Evolutionary conservation across 1,284 basidiomycete species (phyloP), one percentile per base, ranked within the genome.

Genomic region (Ceratobasidium sp.): DNA sequence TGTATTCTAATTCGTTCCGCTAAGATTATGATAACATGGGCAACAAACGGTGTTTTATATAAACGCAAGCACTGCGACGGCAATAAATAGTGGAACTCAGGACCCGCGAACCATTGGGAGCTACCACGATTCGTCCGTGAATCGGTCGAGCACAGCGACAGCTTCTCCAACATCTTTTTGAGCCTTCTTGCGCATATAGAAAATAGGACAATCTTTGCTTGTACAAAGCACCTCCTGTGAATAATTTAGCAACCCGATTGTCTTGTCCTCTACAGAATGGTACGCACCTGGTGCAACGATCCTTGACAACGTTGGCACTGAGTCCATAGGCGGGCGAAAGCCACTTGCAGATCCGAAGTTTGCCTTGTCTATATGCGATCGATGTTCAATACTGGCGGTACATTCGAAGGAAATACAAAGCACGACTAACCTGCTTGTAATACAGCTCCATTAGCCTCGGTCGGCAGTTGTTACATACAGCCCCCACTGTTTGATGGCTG

Each of bases 271-370:
- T 4, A 28, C 32, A 34, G 12, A 28, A n/a, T 52, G 52, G 74
- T 82, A 18, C 58, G 61, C 76, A 93, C 93, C 84, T 96, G 94
- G 81, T 97, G 96, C 72, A 97, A 83, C 5, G 96, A 97, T 6
- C 96, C 96, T 79, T 98, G 96, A 83, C 96, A 98, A 36, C 96
- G 87, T 79, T 98, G 96, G 77, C 96, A 98, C 78, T 97, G 96
- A 0, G 96, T 98, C 96, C 96, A 98, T 23, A 98, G 80, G 55
- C 96, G 86, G 16, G 96, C 93, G 80, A 97, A 98, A 58, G 93
- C 89, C 14, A 95, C 89, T 83, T 98, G 94, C 55, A 91, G 82
- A 6, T 88, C 87, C 0, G 95, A 95, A 0, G 92, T 88, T 6
- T 84, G 83, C 3, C 84, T 80, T 26, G 89, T 83, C 83, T 43